Evolutionary conservation across 2,329 filamentous ascomycete species (phyloP).

Genomic region (Aspergillus aculeatus): DNA sequence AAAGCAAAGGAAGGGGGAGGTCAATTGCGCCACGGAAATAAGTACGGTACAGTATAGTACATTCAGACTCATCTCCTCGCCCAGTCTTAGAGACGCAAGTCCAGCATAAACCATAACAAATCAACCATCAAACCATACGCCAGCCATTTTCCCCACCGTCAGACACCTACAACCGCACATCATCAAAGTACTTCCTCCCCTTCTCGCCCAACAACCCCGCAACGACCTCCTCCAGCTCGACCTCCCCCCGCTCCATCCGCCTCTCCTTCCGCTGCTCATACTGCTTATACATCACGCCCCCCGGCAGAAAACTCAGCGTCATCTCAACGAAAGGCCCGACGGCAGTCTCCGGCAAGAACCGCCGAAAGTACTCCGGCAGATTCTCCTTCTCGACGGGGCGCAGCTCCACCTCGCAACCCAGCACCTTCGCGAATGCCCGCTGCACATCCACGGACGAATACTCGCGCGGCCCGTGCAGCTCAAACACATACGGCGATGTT

Average conservation of each 20-base stretch:
- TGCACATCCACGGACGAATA: slow-evolving; percentile 14
- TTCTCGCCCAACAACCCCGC: no score
- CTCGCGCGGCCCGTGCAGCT: slow-evolving; percentile 14
- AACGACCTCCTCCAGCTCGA: not conserved
- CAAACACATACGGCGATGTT: slow-evolving; percentile 10
- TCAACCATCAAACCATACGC: no score
- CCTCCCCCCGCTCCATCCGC: not conserved
- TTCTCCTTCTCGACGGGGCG: slow-evolving; percentile 9
- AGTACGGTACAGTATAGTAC: no score
- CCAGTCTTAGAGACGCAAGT: no score
- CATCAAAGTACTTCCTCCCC: no score
- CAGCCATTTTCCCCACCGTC: no score
- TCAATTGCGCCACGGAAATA: no score
- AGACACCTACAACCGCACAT: no score
- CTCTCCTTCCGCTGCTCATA: not conserved
- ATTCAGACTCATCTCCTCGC: no score
- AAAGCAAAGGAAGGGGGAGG: no score
- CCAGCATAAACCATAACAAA: no score
- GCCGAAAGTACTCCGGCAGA: slow-evolving; percentile 8
- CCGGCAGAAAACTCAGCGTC: slow-evolving; percentile 15
- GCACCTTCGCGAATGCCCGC: slow-evolving; percentile 6
- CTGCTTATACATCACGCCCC: slow-evolving; percentile 2
- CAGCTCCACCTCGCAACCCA: slow-evolving; percentile 13
- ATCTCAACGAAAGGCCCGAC: slow-evolving; percentile 15
- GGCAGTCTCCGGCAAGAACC: slow-evolving; percentile 7